These are phyloP conservation scores for Boletus pseudopeckii DNA, from an alignment of 768 basidiomycete species.

Conservation along the genomic window DNA sequence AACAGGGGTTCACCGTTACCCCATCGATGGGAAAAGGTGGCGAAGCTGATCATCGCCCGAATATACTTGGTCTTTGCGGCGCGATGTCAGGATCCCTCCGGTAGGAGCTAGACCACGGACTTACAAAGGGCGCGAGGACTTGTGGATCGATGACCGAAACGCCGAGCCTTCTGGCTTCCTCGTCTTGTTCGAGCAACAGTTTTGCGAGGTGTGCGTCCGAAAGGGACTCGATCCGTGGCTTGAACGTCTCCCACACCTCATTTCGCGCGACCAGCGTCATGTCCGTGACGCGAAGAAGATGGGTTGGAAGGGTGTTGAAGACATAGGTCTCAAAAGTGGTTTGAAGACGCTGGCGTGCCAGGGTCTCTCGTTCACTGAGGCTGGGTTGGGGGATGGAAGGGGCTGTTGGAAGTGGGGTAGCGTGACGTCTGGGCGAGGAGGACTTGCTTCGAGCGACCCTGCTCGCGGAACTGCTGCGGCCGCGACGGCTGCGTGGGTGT, in stretches of 20 bases:
- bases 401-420: constrained; percentile 13
- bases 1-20: constrained; percentile 21
- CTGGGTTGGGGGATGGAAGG: constrained; percentile 16
- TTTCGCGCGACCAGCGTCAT: constrained; percentile 20
- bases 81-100: constrained; percentile 1
- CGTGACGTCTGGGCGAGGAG: constrained; percentile 20
- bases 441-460: constrained; percentile 18
- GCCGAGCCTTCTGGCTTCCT: constrained; percentile 20
- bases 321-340: constrained; percentile 24
- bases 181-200: constrained; percentile 24
- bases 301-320: constrained; percentile 24
- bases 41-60: constrained; percentile 20
- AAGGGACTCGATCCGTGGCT: constrained; percentile 17
- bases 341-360: constrained; percentile 20
- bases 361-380: constrained; percentile 19
- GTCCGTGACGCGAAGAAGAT: constrained; percentile 22
- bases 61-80: constrained; percentile 15
- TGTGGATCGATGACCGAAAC: constrained; percentile 21
- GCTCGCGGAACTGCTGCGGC: constrained; percentile 17
- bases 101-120: neutral
- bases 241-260: constrained; percentile 20
- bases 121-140: constrained; percentile 20
- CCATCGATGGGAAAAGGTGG: constrained; percentile 29
- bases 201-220: constrained; percentile 23
- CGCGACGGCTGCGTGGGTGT: constrained; percentile 16